Evolutionary conservation across 495 filamentous ascomycete species (phyloP), one percentile per base, ranked within the genome.

Genomic region (Penicillium maclennaniae): DNA sequence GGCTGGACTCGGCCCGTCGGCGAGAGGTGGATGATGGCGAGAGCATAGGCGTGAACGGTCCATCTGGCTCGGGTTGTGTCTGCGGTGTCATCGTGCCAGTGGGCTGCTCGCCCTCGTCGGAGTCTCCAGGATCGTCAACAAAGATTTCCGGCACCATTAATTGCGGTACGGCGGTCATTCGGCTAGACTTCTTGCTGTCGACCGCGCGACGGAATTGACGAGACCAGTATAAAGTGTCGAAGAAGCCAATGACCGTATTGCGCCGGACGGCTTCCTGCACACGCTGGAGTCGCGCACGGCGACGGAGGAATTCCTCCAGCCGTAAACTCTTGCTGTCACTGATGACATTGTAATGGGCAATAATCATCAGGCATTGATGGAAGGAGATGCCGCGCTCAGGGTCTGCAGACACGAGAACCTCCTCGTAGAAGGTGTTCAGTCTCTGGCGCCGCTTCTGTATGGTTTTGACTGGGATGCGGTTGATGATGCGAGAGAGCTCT

Each of bases 261-360:
- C 93, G 83, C 37, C 87, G 86, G 47, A 97, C 89, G 55, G 91
- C 90, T 68, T 99, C 92, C 65, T 99, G 89, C n/a, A 99, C 93
- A 45, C 92, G 87, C 65, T 96, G 91, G 15, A 99, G 78, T 25
- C 92, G 84, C 34, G 91, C 87, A 19, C 91, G 87, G 19, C 93
- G 91, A 40, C 92, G 88, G 21, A 99, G 76, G 72, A 93, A 99
- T 63, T 99, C 93, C 62, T 99, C 92, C 3, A 99, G 82, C 31
- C 83, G 83, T 59, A 99, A 70, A 71, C 89, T 93, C 76, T 97
- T 97, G 75, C 84, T 97, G 75, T 99, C 93, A 55, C 84, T 95
- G 65, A 99, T 99, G 63, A 99, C 90, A 55, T 99, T 99, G 78
- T 97, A 93, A 71, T 99, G 95, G 15, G 95, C 92, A 16, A 99